phyloP scores from a whole-genome alignment of 139 green algal species.

The Tetratostichococcus sp. region DNA sequence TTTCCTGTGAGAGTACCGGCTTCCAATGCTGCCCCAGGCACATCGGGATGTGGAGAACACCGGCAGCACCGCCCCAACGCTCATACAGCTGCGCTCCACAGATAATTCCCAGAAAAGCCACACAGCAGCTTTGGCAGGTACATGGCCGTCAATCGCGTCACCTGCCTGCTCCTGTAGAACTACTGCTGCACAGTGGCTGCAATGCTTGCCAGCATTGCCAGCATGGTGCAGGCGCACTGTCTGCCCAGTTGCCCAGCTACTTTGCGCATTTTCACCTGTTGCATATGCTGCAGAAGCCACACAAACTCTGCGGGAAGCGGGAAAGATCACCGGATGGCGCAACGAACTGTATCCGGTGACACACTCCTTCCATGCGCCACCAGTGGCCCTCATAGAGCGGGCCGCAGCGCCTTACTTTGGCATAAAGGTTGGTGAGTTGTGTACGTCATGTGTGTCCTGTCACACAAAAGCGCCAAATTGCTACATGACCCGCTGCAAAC shows the following conservation, averaged over 20 bases:
- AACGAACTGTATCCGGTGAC: slow-evolving; percentile 90
- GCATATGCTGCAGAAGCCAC: background rate
- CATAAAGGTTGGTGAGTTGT: slow-evolving; percentile 69
- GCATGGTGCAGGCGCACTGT: too few relatives aligned
- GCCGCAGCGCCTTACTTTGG: slow-evolving; percentile 84
- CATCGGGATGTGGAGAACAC: background rate
- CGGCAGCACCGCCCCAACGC: background rate
- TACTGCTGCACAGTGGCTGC: too few relatives aligned
- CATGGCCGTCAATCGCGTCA: too few relatives aligned
- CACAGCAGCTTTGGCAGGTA: background rate
- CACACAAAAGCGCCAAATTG: background rate
- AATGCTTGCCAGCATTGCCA: too few relatives aligned
- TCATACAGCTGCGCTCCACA: background rate
- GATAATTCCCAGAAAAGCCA: background rate
- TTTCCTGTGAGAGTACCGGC: too few relatives aligned
- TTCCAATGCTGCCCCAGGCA: too few relatives aligned
- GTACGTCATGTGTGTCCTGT: background rate
- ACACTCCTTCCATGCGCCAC: slow-evolving; percentile 49
- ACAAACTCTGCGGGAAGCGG: slow-evolving; percentile 37
- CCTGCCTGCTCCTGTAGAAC: too few relatives aligned
- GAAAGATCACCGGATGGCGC: slow-evolving; percentile 80
- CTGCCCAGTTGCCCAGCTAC: too few relatives aligned
- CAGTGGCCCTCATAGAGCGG: slow-evolving; percentile 78
- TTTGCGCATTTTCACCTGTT: too few relatives aligned
- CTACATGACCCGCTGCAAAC: background rate